Evolutionary conservation across 2,329 filamentous ascomycete species (phyloP).

Genomic region (Ophidiomyces ophidiicola): DNA sequence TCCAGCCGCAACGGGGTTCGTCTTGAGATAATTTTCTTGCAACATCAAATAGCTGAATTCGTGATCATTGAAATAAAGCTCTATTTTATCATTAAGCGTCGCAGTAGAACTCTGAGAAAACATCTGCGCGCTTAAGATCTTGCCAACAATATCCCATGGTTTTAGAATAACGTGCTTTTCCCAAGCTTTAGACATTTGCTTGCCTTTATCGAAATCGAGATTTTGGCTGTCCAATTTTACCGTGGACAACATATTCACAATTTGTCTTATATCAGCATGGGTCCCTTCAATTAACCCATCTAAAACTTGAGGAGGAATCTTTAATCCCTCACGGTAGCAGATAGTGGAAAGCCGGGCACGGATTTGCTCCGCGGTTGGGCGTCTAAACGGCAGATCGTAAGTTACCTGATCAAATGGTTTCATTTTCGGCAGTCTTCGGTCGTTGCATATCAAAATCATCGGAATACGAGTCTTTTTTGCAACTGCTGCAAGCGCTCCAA

Average conservation of each 20-base stretch:
- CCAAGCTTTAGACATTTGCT: conserved; percentile 94
- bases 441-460: conserved; percentile 96
- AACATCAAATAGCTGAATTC: conserved; percentile 97
- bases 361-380: conserved; percentile 83
- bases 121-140: conserved; percentile 77
- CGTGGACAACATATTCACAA: conserved; percentile 96
- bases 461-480: conserved; percentile 93
- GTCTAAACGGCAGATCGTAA: conserved; percentile 73
- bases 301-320: conserved; percentile 68
- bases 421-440: conserved; percentile 88
- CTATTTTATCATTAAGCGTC: conserved; percentile 92
- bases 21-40: conserved; percentile 90
- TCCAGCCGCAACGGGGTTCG: conserved; percentile 56
- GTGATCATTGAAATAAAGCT: conserved; percentile 98
- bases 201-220: conserved; percentile 75
- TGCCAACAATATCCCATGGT: conserved; percentile 94
- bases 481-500: conserved; percentile 83
- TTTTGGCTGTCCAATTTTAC: conserved; percentile 73
- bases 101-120: conserved; percentile 73
- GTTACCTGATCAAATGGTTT: conserved; percentile 86
- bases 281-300: conserved; percentile 92
- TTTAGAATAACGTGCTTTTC: conserved; percentile 95
- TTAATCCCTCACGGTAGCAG: conserved; percentile 79
- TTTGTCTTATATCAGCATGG: conserved; percentile 89
- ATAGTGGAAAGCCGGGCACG: conserved; percentile 89